These are phyloP conservation scores for Emydomyces testavorans DNA, from an alignment of 2,329 filamentous ascomycete genomes.

Conservation along the genomic window DNA sequence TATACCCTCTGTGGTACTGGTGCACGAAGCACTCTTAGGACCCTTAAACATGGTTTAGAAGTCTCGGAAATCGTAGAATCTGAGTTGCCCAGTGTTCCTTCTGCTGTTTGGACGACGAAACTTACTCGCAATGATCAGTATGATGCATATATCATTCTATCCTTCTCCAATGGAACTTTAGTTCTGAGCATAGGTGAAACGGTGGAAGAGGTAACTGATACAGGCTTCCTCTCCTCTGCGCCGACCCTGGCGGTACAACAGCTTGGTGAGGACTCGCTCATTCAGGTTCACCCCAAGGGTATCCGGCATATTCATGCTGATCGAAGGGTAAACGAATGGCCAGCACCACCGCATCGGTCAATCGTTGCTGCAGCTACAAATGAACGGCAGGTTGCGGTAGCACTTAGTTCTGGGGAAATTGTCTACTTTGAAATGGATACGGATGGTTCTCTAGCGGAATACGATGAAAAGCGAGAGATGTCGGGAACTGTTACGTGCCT, in stretches of 20 bases:
- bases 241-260: conserved; percentile 88
- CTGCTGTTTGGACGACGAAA: conserved; percentile 92
- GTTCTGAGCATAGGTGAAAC: conserved; percentile 94
- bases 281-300: conserved; percentile 93
- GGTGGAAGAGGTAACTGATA: conserved; percentile 89
- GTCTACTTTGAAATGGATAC: conserved; percentile 96
- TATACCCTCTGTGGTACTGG: conserved; percentile 85
- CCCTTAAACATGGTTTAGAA: conserved; percentile 81
- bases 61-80: conserved; percentile 95
- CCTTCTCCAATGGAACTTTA: conserved; percentile 77
- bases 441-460: conserved; percentile 82
- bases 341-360: conserved; percentile 80
- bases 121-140: conserved; percentile 68
- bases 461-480: conserved; percentile 91
- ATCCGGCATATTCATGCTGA: conserved; percentile 77
- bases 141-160: conserved; percentile 92
- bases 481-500: conserved; percentile 88
- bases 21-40: conserved; percentile 79
- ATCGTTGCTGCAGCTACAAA: conserved; percentile 94
- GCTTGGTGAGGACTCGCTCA: conserved; percentile 79
- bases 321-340: conserved; percentile 80
- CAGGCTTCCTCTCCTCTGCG: conserved; percentile 78
- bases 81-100: conserved; percentile 75
- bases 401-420: conserved; percentile 89
- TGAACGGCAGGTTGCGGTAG: conserved; percentile 81